A percentile compares a stretch with the other conserved stretches of the same genome.
These are phyloP conservation scores for Solanum chilense DNA, from an alignment of 257 asterid genomes.

Conservation along the genomic window DNA sequence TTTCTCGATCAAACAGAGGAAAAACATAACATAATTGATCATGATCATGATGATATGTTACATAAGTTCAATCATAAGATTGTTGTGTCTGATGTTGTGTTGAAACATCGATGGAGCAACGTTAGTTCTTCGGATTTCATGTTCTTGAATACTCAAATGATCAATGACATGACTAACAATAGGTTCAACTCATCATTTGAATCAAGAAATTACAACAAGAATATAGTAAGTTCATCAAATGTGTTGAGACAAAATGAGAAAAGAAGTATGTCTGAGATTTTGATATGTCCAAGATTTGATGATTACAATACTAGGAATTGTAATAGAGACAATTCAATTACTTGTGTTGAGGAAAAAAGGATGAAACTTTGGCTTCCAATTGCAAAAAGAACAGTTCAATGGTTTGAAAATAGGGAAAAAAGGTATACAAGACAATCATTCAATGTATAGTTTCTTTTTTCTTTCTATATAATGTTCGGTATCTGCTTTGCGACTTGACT, in stretches of 20 bases:
- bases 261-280: conserved; percentile 69
- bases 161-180: conserved; percentile 24
- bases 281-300: conserved; percentile 45
- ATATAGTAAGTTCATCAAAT: neutral
- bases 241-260: conserved; percentile 12
- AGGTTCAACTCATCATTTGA: conserved; percentile 20
- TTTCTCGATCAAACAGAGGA: neutral
- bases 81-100: conserved; percentile 21
- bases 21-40: neutral
- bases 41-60: neutral
- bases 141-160: conserved; percentile 45
- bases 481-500: neutral
- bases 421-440: conserved; percentile 8
- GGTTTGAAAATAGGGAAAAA: conserved; percentile 70
- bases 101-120: conserved; percentile 57
- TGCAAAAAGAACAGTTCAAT: conserved; percentile 62
- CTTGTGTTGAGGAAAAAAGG: conserved; percentile 16
- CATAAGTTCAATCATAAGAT: conserved; percentile 46
- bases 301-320: neutral
- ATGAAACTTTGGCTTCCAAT: conserved; percentile 74
- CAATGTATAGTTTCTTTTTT: neutral
- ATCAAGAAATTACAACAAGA: neutral
- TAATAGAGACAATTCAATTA: neutral
- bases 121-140: conserved; percentile 51
- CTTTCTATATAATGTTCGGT: neutral